These are phyloP conservation scores for Hyaloperonospora arabidopsidis DNA, from an alignment of 352 stramenopile genomes.

Conservation along the genomic window DNA sequence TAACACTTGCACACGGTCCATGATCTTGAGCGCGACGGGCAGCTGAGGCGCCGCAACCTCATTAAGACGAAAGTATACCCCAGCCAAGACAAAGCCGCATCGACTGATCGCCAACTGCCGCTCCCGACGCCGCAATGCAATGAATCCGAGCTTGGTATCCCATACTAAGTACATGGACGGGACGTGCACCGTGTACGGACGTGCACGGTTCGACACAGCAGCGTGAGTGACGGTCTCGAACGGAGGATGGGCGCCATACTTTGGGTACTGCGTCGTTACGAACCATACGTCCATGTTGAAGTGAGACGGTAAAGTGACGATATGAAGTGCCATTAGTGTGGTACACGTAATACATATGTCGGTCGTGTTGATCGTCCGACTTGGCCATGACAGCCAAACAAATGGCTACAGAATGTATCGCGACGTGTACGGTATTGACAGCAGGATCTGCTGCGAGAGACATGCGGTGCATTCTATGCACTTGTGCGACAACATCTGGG, in stretches of 20 bases:
- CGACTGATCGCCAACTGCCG: conserved; percentile 63
- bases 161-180: conserved; percentile 59
- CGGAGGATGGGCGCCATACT: conserved; percentile 39
- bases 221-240: conserved; percentile 56
- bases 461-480: conserved; percentile 29
- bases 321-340: conserved; percentile 9
- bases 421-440: conserved; percentile 2
- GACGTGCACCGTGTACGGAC: conserved; percentile 56
- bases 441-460: conserved; percentile 8
- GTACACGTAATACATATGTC: background rate
- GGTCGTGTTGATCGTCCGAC: background rate
- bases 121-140: conserved; percentile 63
- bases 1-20: conserved; percentile 64
- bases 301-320: conserved; percentile 1
- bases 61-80: conserved; percentile 61
- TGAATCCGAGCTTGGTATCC: conserved; percentile 56
- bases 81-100: conserved; percentile 72
- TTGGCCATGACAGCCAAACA: conserved; percentile 5
- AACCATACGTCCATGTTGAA: conserved; percentile 65
- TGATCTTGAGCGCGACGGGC: conserved; percentile 71
- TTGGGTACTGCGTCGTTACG: conserved; percentile 49
- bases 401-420: conserved; percentile 37
- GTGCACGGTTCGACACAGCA: conserved; percentile 33
- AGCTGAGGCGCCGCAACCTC: conserved; percentile 38
- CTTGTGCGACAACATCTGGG: background rate